Base-by-base conservation (phyloP, 768 basidiomycete species). In the Rhizopogon vinicolor region DNA sequence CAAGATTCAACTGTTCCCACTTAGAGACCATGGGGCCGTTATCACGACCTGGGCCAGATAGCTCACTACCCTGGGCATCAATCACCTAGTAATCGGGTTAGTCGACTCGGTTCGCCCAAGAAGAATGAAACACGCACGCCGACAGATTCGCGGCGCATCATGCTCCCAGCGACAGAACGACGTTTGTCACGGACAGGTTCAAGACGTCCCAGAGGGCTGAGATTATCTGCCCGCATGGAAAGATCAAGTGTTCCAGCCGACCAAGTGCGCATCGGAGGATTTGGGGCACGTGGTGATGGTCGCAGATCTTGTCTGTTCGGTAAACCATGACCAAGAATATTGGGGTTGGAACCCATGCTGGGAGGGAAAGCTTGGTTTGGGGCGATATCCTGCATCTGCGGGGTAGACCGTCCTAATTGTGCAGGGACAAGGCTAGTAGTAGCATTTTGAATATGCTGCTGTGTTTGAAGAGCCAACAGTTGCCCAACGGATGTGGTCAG, bases 1-100 rank as follows among this genome's bases (percentile, higher is more conserved):
- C 84, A 35, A 98, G 78, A 54, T 85, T 78, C 45, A 98, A 71
- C 64, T 97, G 93, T 58, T 98, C 96, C 96, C 96, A 98, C 72
- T 98, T 98, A 53, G 92, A 89, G 45, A 97, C 82, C 55, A 89
- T 76, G 9, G 93, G 87, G 14, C 92, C 91, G 57, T 73, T 75
- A 63, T 91, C 90, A 58, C 89, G 87, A 66, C 79, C 69, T 41
- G 78, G 75, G 59, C 74, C 72, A 43, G 76, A 70, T 79, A 82
- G 81, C 57, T 75, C 78, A 62, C 82, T 81, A 53, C 77, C 77
- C 70, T 83, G 78, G 51, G 74, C 65, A 62, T 86, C 86, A 57
- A 81, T 64, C 41, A 81, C 68, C 86, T 86, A 65, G 53, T 39
- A 56, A 56, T 60, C 62, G 52, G 48, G 19, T 46, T 33, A 54